Conservation (phyloP, 2,329 filamentous ascomycete species). For the Geosmithia putterillii region DNA sequence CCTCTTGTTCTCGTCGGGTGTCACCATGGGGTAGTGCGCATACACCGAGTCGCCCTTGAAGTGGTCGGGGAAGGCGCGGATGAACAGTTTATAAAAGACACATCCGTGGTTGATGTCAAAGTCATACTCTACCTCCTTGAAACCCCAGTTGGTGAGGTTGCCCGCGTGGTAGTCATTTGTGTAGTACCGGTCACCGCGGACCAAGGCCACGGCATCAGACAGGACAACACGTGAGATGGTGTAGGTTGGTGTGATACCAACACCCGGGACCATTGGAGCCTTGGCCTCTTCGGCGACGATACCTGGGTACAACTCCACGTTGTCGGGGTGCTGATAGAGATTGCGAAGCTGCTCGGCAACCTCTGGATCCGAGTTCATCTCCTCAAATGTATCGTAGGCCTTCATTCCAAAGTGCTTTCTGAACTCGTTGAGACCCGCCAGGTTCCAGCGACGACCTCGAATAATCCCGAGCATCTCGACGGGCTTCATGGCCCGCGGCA, state of each 20-base stretch:
- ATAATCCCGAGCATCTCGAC: slow-evolving; percentile 74
- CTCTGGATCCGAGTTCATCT: slow-evolving; percentile 68
- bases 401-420: slow-evolving; percentile 70
- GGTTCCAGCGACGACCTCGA: slow-evolving; percentile 64
- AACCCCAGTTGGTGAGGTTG: slow-evolving; percentile 76
- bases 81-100: slow-evolving; percentile 74
- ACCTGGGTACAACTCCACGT: slow-evolving; percentile 71
- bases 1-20: slow-evolving; percentile 58
- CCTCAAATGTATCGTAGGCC: slow-evolving; percentile 65
- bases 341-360: slow-evolving; percentile 53
- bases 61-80: slow-evolving; percentile 68
- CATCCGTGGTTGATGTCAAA: slow-evolving; percentile 66
- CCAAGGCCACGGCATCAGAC: slow-evolving; percentile 67
- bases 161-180: slow-evolving; percentile 65
- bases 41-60: slow-evolving; percentile 71
- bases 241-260: slow-evolving; percentile 63
- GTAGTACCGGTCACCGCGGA: slow-evolving; percentile 68
- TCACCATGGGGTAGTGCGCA: slow-evolving; percentile 63
- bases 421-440: slow-evolving; percentile 75
- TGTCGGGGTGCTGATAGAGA: slow-evolving; percentile 68
- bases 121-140: slow-evolving; percentile 61
- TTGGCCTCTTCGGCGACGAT: slow-evolving; percentile 67
- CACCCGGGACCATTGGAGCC: slow-evolving; percentile 58
- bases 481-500: slow-evolving; percentile 60
- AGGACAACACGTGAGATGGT: slow-evolving; percentile 67